Conservation (phyloP, 345 rosid genomes). For the Aegle marmelos region DNA sequence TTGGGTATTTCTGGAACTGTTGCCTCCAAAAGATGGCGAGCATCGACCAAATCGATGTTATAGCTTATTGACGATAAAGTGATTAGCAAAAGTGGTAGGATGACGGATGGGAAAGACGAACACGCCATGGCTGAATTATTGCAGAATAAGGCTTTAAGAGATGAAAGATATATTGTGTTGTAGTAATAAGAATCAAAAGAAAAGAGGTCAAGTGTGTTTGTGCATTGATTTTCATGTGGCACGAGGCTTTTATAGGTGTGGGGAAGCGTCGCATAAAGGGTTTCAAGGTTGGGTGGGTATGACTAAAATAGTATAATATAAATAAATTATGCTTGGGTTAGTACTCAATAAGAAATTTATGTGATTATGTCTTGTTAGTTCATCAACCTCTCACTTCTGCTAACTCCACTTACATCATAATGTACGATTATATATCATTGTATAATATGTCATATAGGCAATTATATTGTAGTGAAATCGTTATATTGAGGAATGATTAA, state of each 20-base stretch:
- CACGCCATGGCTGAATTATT: conserved; percentile 2
- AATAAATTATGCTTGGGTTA: neutral
- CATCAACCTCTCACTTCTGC: neutral
- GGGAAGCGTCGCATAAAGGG: neutral
- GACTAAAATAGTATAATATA: neutral
- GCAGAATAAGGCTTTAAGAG: neutral
- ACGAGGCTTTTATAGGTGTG: neutral
- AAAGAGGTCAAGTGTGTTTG: neutral
- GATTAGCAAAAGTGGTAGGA: neutral
- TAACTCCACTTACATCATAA: neutral
- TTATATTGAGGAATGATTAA: neutral
- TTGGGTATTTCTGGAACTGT: conserved; percentile 11
- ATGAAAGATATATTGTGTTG: neutral
- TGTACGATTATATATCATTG: neutral
- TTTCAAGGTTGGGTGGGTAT: neutral
- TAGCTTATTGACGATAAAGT: neutral
- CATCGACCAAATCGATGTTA: neutral
- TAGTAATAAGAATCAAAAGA: neutral
- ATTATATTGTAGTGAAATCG: neutral
- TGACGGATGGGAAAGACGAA: neutral
- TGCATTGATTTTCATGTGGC: neutral
- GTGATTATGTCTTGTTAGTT: neutral
- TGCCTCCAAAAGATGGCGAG: conserved; percentile 13
- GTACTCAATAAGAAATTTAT: neutral
- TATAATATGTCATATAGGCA: too few relatives aligned